Evolutionary conservation across 1,139 yeast species (phyloP), one percentile per base, ranked within the genome.

Genomic region (Pneumocystis murina): DNA sequence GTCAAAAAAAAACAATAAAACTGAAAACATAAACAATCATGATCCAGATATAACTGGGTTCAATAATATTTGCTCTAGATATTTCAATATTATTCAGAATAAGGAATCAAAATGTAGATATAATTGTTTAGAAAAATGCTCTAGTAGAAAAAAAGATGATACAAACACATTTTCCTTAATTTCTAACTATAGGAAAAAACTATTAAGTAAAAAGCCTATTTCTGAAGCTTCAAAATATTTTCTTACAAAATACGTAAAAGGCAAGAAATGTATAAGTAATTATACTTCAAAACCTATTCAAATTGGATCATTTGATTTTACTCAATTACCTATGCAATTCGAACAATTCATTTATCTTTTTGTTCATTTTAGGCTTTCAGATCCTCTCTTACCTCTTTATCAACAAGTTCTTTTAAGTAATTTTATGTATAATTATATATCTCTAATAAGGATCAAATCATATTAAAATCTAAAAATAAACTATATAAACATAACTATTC

Each of bases 361-460:
- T 66, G 87, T 96, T 59, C 98, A 92, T 74, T 77, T 92, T 72
- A 92, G 92, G 74, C 79, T 92, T 69, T 96, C 97, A 57, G 95
- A 94, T 72, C 94, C 97, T 0, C 87, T 89, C 71, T 78, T 97
- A 65, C 95, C 95, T 24, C 77, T 92, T 66, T 80, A 91, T 48
- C 97, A 94, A 72, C 98, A 92, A 73, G 98, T 92, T 1, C 75
- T 92, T 62, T 76, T 92, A 68, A 88, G 96, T 65, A 94, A 94
- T 73, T 92, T 92, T 80, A 92, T 92, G 98, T 92, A 92, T 73
- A 94, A 97, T 0, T 92, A 92, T 75, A 80, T 92, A 78, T 92
- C 72, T 78, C 92, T 65, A 95, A 92, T 74, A 97, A 91, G 66
- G 43, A 54, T n/a, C 63, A 55, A 33, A 41, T 61, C 20, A 58